Conservation (phyloP, 192 early-diverging fungal genomes). For the Chytriomyces sp. region DNA sequence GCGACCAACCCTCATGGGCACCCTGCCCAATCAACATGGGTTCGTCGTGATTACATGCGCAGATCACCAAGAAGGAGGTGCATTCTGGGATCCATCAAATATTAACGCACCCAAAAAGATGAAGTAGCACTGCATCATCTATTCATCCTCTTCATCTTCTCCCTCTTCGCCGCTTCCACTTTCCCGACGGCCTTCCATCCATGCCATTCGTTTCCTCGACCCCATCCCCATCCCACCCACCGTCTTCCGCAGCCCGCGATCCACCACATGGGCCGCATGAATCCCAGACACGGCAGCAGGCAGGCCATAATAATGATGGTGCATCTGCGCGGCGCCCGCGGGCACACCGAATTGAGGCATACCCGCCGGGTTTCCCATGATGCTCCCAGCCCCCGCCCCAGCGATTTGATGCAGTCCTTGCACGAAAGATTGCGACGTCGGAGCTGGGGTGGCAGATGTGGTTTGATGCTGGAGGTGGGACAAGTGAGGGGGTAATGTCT, state of each 20-base stretch:
- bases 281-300: not conserved
- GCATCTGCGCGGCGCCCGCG: conserved; percentile 27
- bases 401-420: not conserved
- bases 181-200: too few species aligned
- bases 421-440: not conserved
- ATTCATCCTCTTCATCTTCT: too few species aligned
- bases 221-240: too few species aligned
- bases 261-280: conserved; percentile 14
- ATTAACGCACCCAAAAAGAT: too few species aligned
- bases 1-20: too few species aligned
- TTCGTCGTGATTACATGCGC: too few species aligned
- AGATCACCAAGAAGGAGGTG: too few species aligned
- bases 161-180: too few species aligned
- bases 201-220: too few species aligned
- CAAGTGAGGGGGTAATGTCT: conserved; percentile 19
- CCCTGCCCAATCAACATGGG: too few species aligned
- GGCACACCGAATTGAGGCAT: conserved; percentile 29
- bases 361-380: not conserved
- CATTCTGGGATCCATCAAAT: too few species aligned
- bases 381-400: not conserved
- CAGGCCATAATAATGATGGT: conserved; percentile 30
- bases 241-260: conserved; percentile 1
- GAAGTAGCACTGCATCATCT: too few species aligned
- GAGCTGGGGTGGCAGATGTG: not conserved
- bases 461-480: not conserved